Percentiles rank a stretch among this genome's conserved stretches.
Conservation (phyloP, 208 protist genomes). For the Acanthamoeba quina region DNA sequence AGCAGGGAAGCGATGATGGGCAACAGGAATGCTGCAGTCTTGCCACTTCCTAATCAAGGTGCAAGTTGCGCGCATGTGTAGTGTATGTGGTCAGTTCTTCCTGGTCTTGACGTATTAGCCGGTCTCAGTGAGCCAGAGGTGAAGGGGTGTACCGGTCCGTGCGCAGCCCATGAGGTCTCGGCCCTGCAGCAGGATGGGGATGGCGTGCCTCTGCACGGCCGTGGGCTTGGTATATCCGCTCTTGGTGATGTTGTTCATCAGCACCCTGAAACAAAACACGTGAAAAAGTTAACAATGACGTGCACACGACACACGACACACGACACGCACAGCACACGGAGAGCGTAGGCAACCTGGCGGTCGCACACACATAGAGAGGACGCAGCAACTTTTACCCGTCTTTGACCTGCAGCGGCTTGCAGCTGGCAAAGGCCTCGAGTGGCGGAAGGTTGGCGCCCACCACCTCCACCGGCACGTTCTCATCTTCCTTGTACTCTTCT, state of each 20-base stretch:
- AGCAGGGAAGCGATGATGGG: constrained; percentile 96
- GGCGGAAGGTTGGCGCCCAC: not conserved
- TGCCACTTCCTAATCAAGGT: constrained; percentile 93
- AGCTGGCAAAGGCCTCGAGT: not conserved
- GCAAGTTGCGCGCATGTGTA: no score
- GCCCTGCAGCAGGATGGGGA: constrained; percentile 95
- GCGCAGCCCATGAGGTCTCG: constrained; percentile 99
- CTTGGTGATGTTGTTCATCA: constrained; percentile 95
- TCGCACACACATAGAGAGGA: not conserved
- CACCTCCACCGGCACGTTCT: constrained; percentile 2
- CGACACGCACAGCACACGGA: not conserved
- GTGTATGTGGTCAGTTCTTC: not conserved
- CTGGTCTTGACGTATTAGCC: not conserved
- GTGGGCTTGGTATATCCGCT: constrained; percentile 97
- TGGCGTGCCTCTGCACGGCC: constrained; percentile 98
- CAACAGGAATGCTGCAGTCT: constrained; percentile 99
- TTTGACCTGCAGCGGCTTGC: not conserved
- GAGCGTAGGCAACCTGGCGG: not conserved
- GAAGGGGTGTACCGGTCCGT: constrained; percentile 93
- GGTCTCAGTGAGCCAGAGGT: no score
- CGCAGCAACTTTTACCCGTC: not conserved
- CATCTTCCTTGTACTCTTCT: constrained; percentile 23
- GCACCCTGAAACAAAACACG: constrained; percentile 61
- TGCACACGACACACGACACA: no score
- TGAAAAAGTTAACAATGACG: not conserved